These are phyloP conservation scores for Rhododendron mucronatum DNA, from an alignment of 148 eudicot genomes.

Conservation along the genomic window DNA sequence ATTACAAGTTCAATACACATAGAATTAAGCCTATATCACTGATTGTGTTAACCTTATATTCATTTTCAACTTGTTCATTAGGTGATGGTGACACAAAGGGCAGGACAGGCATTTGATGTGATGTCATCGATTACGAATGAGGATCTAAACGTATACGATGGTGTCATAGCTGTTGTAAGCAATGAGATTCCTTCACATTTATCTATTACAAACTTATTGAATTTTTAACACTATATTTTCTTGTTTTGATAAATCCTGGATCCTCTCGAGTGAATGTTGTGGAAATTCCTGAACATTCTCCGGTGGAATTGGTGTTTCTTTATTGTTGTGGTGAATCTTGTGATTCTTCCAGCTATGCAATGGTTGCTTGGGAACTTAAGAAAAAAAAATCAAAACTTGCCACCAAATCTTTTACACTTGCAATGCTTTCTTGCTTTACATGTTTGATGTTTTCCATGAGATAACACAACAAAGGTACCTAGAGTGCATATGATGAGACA, in stretches of 20 bases:
- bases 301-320: background rate
- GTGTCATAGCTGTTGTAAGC: constrained; percentile 93
- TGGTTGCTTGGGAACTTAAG: background rate
- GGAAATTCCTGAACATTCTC: background rate
- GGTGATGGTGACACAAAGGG: constrained; percentile 87
- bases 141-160: constrained; percentile 74
- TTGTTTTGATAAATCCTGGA: background rate
- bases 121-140: constrained; percentile 62
- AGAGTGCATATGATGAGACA: background rate
- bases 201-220: background rate
- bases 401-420: background rate
- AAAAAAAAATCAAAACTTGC: background rate
- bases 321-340: background rate
- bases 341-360: background rate
- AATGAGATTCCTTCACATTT: background rate
- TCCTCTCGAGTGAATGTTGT: background rate
- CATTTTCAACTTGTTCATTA: constrained; percentile 25
- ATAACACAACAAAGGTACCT: background rate
- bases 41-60: background rate
- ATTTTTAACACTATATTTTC: background rate
- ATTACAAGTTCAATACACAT: background rate
- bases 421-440: constrained; percentile 4
- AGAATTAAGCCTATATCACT: background rate
- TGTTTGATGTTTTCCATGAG: background rate
- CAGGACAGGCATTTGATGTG: constrained; percentile 77